Evolutionary conservation across 2,329 filamentous ascomycete genomes (phyloP).

Genomic region (Raffaelea deltoideospora): DNA sequence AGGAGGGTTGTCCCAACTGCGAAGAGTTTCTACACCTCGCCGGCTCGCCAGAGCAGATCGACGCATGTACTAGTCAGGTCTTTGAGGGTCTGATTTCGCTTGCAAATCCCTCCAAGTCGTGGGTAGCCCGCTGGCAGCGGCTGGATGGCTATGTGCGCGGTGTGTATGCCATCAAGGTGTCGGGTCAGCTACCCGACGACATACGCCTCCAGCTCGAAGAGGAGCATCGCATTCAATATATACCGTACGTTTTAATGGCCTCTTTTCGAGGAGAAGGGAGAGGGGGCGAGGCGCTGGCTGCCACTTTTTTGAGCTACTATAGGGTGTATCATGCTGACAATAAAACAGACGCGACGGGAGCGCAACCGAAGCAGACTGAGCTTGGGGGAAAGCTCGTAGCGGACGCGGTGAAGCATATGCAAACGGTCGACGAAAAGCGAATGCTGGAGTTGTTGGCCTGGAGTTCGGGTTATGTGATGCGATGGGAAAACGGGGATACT

Average conservation of each 20-base stretch:
- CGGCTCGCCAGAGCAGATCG: constrained; percentile 64
- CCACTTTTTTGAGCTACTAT: no score
- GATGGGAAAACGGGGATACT: no score
- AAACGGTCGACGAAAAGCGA: no score
- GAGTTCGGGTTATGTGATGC: no score
- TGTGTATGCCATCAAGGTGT: constrained; percentile 90
- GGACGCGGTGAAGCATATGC: no score
- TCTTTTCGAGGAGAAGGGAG: neutral
- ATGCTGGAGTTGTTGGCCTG: no score
- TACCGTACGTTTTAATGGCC: constrained; percentile 35
- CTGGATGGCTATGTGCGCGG: constrained; percentile 77
- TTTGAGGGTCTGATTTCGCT: constrained; percentile 87
- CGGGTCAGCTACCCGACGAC: constrained; percentile 59
- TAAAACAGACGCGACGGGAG: neutral
- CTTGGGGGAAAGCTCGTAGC: no score
- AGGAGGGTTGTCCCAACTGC: constrained; percentile 90
- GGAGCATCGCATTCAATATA: constrained; percentile 48
- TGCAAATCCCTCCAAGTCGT: constrained; percentile 66
- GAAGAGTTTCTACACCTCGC: constrained; percentile 78
- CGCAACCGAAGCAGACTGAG: neutral
- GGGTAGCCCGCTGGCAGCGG: constrained; percentile 95
- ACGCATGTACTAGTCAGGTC: constrained; percentile 88
- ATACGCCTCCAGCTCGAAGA: constrained; percentile 45
- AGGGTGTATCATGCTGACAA: neutral
- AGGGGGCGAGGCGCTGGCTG: neutral